Evolutionary conservation across 2,329 filamentous ascomycete species (phyloP).

Genomic region (Aspergillus sp.): DNA sequence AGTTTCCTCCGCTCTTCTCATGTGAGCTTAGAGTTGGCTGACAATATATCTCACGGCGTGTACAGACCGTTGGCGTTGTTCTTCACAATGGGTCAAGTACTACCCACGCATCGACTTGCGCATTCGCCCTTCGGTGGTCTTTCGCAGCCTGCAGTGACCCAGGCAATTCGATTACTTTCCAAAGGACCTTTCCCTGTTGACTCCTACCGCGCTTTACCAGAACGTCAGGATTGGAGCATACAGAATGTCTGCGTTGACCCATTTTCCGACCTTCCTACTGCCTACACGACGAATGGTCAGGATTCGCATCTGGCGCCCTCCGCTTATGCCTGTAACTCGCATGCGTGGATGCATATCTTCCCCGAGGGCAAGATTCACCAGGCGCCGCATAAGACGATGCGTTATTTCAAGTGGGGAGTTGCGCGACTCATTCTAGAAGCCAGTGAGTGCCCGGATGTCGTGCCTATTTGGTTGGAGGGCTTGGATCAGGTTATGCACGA

Average conservation of each 20-base stretch:
- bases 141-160: conserved; percentile 80
- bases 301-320: conserved; percentile 62
- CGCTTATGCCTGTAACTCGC: conserved; percentile 60
- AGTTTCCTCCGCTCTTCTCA: neutral
- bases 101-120: conserved; percentile 76
- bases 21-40: neutral
- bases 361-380: conserved; percentile 95
- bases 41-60: neutral
- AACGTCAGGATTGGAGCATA: conserved; percentile 32
- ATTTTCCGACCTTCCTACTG: conserved; percentile 38
- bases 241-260: conserved; percentile 42
- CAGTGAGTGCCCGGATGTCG: conserved; percentile 76
- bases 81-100: conserved; percentile 81
- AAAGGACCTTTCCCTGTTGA: conserved; percentile 51
- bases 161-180: conserved; percentile 79
- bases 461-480: conserved; percentile 93
- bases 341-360: conserved; percentile 91
- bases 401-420: conserved; percentile 98
- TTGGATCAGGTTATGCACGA: conserved; percentile 86
- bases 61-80: conserved; percentile 63
- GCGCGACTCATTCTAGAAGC: conserved; percentile 85
- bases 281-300: conserved; percentile 34
- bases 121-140: conserved; percentile 77
- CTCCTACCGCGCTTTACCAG: conserved; percentile 35
- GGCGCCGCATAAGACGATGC: conserved; percentile 67